Base-by-base conservation (phyloP, 345 rosid genomes). In the Populus nigra region DNA sequence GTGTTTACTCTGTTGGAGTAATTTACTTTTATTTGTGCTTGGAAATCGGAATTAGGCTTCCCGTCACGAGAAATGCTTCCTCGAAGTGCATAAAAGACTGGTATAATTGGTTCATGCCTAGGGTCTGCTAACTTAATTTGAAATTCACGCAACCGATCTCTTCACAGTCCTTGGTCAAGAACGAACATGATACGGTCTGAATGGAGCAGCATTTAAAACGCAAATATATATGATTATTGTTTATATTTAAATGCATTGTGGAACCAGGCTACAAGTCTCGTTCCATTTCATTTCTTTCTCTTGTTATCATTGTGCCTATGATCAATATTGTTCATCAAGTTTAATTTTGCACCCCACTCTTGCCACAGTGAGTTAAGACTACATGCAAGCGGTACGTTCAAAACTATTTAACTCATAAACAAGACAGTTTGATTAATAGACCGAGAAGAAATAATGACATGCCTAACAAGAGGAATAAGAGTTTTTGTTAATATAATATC, bases 1-100 rank as follows among this genome's bases (percentile, higher is more conserved):
- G 83, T 74, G 87, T 76, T 87, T 86, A 83, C 82, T 77, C 83
- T 85, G 87, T 87, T 79, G 86, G 91, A 80, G 65, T 65, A 55
- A 45, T 69, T 50, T 33, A 9, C 27, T 39, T 25, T 68, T 69
- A 65, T 73, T 76, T 69, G 65, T 78, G 76, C 69, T 85, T 63
- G 85, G 86, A 83, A 84, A 73, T 83, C 49, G 86, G 69, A 77
- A 83, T 63, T 79, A 73, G 77, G 82, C 79, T 81, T 84, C 83
- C 79, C 76, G 82, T 69, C 86, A 74, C 71, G 73, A 74, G 80
- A 79, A 82, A 80, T 78, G 83, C 79, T 77, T 72, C 73, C 89
- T 88, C 77, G 91, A 84, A 83, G 36, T 83, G 23, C 83, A 80
- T 77, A 77, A 81, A 76, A 77, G 65, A 69, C 61, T 47, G 35